Evolutionary conservation across 1,284 basidiomycete genomes (phyloP).

Genomic region (Grifola frondosa): DNA sequence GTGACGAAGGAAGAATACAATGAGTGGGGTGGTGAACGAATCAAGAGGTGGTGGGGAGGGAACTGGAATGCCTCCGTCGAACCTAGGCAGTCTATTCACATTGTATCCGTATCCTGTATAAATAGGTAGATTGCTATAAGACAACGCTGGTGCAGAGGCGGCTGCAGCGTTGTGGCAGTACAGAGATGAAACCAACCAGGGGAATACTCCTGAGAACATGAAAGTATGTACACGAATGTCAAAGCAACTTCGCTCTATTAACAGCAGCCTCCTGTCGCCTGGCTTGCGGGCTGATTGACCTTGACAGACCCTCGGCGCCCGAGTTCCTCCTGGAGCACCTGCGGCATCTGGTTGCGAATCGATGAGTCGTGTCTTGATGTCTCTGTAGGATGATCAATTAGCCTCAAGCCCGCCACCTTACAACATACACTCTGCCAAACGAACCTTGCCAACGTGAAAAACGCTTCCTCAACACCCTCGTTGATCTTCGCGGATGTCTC

Average conservation of each 20-base stretch:
- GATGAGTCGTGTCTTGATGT: conserved; percentile 96
- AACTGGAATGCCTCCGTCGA: conserved; percentile 63
- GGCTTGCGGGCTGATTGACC: conserved; percentile 58
- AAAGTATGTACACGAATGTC: conserved; percentile 18
- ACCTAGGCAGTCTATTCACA: conserved; percentile 4
- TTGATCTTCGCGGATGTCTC: conserved; percentile 98
- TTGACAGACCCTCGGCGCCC: conserved; percentile 57
- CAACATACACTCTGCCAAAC: conserved; percentile 26
- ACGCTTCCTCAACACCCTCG: conserved; percentile 98
- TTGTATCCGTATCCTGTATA: conserved; percentile 18
- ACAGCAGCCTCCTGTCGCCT: conserved; percentile 53
- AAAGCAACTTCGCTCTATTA: conserved; percentile 37
- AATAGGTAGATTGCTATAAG: conserved; percentile 22
- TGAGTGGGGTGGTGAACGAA: conserved; percentile 85
- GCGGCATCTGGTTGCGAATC: conserved; percentile 84
- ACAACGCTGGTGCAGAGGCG: conserved; percentile 8
- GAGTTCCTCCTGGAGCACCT: conserved; percentile 42
- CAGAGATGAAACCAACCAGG: conserved; percentile 11
- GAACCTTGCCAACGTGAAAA: conserved; percentile 94
- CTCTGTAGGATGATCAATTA: conserved; percentile 48
- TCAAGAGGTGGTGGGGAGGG: conserved; percentile 80
- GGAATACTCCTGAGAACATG: conserved; percentile 17
- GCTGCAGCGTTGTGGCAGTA: conserved; percentile 11
- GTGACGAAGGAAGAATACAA: conserved; percentile 84
- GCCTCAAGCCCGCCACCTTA: not conserved